Conservation (phyloP, 495 filamentous ascomycete genomes). For the Aspergillus leporis region DNA sequence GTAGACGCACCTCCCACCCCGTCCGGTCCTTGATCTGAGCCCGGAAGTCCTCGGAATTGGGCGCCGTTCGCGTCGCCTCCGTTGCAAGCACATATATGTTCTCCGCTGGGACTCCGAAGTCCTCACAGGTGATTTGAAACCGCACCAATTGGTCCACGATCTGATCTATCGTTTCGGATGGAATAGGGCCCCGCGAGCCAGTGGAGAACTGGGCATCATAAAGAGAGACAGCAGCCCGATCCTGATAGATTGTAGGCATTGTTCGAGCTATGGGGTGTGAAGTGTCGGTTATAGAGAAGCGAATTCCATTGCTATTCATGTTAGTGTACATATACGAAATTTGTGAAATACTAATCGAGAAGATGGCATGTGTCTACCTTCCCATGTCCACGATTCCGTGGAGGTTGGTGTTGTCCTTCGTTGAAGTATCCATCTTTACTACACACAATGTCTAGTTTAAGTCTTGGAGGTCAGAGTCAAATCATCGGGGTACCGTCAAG, state of each 20-base stretch:
- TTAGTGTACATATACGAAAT: not conserved
- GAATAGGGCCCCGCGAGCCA: conserved; percentile 53
- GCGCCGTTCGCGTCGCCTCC: conserved; percentile 79
- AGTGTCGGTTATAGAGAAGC: conserved; percentile 82
- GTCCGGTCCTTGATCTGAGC: conserved; percentile 57
- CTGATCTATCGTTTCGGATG: conserved; percentile 54
- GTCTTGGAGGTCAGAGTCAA: not conserved
- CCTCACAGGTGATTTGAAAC: conserved; percentile 69
- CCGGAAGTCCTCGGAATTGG: conserved; percentile 68
- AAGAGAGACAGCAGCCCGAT: conserved; percentile 77
- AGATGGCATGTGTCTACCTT: conserved; percentile 50
- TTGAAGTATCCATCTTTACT: conserved; percentile 3
- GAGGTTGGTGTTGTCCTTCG: conserved; percentile 14
- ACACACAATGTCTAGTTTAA: not conserved
- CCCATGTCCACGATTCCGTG: conserved; percentile 68
- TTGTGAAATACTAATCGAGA: not conserved
- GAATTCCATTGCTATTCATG: conserved; percentile 76
- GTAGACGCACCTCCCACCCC: conserved; percentile 66
- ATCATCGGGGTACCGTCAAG: too few species aligned
- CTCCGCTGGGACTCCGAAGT: conserved; percentile 60
- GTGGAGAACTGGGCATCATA: conserved; percentile 73
- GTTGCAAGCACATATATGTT: conserved; percentile 80
- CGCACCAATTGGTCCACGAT: conserved; percentile 63
- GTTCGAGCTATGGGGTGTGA: conserved; percentile 65
- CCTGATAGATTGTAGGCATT: conserved; percentile 71